A percentile compares a stretch with the other conserved stretches of the same genome.
phyloP scores from a whole-genome alignment of 441 rosid species.

The Kokia cookei region DNA sequence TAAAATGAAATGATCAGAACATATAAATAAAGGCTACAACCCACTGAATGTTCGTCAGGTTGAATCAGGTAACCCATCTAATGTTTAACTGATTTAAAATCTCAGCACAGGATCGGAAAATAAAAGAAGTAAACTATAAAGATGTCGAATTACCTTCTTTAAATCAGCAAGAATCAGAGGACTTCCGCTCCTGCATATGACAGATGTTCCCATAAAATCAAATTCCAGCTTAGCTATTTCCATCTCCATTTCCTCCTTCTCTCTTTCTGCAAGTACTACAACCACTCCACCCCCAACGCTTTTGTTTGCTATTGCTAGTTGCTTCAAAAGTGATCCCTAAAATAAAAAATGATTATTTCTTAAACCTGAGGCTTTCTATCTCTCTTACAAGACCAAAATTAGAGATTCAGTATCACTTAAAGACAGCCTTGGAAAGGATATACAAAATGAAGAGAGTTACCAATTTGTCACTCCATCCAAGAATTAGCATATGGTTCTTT shows the following conservation, averaged over 20 bases:
- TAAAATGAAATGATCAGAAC: not conserved
- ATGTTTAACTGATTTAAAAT: not conserved
- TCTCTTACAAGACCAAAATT: not conserved
- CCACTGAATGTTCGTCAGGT: not conserved
- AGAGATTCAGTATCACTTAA: not conserved
- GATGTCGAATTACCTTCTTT: conserved; percentile 49
- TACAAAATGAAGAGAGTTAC: conserved; percentile 27
- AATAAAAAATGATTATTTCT: conserved; percentile 14
- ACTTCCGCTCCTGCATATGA: conserved; percentile 94
- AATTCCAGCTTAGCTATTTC: conserved; percentile 87
- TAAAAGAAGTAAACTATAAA: not conserved
- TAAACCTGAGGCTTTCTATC: not conserved
- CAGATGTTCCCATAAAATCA: conserved; percentile 89
- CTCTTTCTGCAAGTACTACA: conserved; percentile 81
- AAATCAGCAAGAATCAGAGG: conserved; percentile 86
- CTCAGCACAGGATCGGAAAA: not conserved
- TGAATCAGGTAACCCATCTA: not conserved
- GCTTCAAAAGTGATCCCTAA: conserved; percentile 93
- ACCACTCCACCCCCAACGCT: conserved; percentile 87
- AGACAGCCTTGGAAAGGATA: not conserved
- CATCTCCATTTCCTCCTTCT: conserved; percentile 95
- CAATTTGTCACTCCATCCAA: conserved; percentile 97
- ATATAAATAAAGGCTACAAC: not conserved
- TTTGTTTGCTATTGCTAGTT: conserved; percentile 90
- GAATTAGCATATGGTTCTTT: conserved; percentile 75